Evolutionary conservation across 805 yeast species (phyloP).

Genomic region (Myxozyma geophila): DNA sequence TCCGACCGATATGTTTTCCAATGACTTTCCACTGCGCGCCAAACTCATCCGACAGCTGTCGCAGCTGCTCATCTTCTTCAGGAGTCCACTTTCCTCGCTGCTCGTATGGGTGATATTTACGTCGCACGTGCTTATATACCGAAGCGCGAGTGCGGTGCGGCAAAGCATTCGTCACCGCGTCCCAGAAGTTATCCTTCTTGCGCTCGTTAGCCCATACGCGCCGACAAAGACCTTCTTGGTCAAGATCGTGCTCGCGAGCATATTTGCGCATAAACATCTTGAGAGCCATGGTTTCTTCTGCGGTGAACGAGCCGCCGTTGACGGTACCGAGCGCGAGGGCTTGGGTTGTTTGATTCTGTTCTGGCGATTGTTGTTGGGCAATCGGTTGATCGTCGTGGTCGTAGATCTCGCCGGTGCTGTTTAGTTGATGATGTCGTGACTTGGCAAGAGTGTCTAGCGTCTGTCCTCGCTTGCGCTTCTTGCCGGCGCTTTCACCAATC

Average conservation of each 20-base stretch:
- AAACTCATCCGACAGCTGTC: constrained; percentile 63
- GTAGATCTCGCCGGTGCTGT: background rate
- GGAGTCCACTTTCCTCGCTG: constrained; percentile 90
- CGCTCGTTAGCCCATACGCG: constrained; percentile 88
- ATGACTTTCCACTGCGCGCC: constrained; percentile 89
- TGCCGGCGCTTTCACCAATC: background rate
- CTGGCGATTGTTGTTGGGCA: background rate
- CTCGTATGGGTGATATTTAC: constrained; percentile 85
- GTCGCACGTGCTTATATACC: constrained; percentile 87
- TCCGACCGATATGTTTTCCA: constrained; percentile 78
- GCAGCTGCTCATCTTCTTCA: constrained; percentile 74
- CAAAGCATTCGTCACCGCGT: constrained; percentile 70
- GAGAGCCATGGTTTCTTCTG: constrained; percentile 70
- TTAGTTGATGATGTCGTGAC: background rate
- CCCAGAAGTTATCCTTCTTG: constrained; percentile 90
- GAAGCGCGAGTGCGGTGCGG: constrained; percentile 89
- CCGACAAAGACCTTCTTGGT: constrained; percentile 72
- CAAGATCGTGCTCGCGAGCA: constrained; percentile 63
- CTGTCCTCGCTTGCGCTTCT: constrained; percentile 7
- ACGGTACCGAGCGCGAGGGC: background rate
- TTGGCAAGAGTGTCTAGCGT: background rate
- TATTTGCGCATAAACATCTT: constrained; percentile 75
- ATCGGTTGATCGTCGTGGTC: background rate
- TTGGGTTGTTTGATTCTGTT: too few relatives aligned
- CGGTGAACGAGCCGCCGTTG: constrained; percentile 54